Conservation (phyloP, 768 basidiomycete species). For the Hypsizygus marmoreus region DNA sequence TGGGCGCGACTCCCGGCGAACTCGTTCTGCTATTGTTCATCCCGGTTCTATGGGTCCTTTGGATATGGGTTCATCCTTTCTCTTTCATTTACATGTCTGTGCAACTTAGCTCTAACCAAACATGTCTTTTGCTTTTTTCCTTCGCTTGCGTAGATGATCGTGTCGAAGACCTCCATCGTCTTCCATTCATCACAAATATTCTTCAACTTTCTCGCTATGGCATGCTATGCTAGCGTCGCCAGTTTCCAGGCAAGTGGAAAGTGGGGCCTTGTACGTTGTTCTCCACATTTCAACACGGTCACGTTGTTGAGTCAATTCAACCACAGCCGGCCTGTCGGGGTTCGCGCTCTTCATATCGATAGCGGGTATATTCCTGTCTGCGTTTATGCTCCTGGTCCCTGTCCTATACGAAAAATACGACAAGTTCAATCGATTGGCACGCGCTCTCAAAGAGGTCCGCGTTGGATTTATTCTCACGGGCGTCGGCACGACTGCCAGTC, state of each 20-base stretch:
- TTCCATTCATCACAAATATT: conserved; percentile 80
- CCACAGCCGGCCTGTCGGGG: conserved; percentile 79
- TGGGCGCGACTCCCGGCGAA: conserved; percentile 39
- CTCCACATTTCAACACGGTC: too few species aligned
- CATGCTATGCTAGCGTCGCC: conserved; percentile 88
- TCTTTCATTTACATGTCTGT: conserved; percentile 8
- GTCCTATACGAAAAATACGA: conserved; percentile 87
- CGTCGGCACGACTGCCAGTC: conserved; percentile 60
- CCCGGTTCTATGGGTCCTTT: conserved; percentile 63
- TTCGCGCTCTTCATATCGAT: conserved; percentile 85
- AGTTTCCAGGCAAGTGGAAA: conserved; percentile 81
- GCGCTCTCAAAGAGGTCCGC: conserved; percentile 80
- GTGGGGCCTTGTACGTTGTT: conserved; percentile 82
- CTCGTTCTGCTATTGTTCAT: conserved; percentile 67
- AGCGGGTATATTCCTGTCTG: conserved; percentile 68
- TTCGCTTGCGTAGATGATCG: conserved; percentile 67
- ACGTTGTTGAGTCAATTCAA: too few species aligned
- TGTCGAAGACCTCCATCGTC: conserved; percentile 80
- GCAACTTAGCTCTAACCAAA: too few species aligned
- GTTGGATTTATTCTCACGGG: conserved; percentile 83
- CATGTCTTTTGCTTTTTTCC: conserved; percentile 1
- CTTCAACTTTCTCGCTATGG: conserved; percentile 92
- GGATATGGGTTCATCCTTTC: conserved; percentile 62
- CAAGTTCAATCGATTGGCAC: conserved; percentile 73
- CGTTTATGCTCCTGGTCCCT: conserved; percentile 76